These are phyloP conservation scores for Fraxinus baroniana DNA, from an alignment of 305 asterid species.

Conservation along the genomic window DNA sequence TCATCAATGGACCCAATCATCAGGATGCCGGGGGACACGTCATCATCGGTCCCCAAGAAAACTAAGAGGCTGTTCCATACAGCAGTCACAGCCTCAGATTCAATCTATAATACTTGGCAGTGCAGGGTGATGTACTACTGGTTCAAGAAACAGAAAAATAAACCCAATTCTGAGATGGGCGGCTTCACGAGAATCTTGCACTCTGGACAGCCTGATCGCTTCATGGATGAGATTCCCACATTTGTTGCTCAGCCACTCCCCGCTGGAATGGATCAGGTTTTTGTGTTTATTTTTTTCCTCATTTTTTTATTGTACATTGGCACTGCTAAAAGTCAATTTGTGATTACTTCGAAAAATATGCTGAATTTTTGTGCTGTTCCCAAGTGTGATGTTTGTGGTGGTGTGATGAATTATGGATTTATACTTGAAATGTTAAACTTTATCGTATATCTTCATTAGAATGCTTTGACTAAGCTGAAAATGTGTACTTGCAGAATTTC, in stretches of 20 bases:
- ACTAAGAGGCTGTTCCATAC: slow-evolving; percentile 77
- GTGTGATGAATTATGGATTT: neutral
- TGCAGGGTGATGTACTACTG: slow-evolving; percentile 88
- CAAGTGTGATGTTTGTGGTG: neutral
- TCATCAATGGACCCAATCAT: too few species aligned
- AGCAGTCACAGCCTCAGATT: slow-evolving; percentile 87
- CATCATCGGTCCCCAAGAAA: slow-evolving; percentile 21
- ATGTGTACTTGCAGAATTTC: neutral
- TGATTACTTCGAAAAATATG: neutral
- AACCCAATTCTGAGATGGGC: slow-evolving; percentile 74
- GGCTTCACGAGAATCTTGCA: slow-evolving; percentile 89
- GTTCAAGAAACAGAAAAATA: slow-evolving; percentile 65
- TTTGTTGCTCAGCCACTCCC: slow-evolving; percentile 91
- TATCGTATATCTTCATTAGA: neutral
- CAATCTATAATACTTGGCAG: slow-evolving; percentile 96
- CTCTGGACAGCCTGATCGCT: slow-evolving; percentile 60
- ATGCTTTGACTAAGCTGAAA: neutral
- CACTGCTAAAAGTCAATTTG: neutral
- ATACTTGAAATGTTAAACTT: neutral
- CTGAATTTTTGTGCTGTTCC: neutral
- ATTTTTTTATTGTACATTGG: neutral
- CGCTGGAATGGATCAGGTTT: slow-evolving; percentile 82
- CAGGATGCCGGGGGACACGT: too few species aligned
- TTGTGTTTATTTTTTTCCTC: neutral
- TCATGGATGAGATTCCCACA: slow-evolving; percentile 96